Evolutionary conservation across 2,329 filamentous ascomycete species (phyloP).

Genomic region (Helotiales sp.): DNA sequence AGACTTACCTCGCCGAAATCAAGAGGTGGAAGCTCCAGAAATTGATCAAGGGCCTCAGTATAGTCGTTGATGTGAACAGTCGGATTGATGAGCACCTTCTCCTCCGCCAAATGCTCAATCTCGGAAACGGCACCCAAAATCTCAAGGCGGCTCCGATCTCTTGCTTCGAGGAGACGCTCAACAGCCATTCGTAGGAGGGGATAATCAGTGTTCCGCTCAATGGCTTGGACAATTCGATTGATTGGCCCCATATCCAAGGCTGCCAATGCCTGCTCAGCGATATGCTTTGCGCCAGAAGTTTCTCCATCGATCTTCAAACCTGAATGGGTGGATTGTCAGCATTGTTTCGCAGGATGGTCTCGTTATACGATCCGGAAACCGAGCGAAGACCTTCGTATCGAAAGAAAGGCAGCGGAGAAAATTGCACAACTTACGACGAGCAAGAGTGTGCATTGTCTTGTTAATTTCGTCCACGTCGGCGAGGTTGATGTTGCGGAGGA

Average conservation of each 20-base stretch:
- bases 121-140: background rate
- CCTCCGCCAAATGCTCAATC: background rate
- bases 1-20: background rate
- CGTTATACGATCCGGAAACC: background rate
- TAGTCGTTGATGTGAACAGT: background rate
- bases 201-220: background rate
- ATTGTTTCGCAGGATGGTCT: background rate
- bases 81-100: conserved; percentile 1
- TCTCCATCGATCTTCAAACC: background rate
- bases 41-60: background rate
- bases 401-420: background rate
- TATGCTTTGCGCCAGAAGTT: background rate
- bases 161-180: background rate
- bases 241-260: background rate
- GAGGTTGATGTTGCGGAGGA: conserved; percentile 10
- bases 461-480: background rate
- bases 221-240: background rate
- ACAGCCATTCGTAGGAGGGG: conserved; percentile 2
- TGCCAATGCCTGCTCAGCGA: background rate
- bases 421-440: background rate
- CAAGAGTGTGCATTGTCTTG: background rate
- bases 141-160: background rate
- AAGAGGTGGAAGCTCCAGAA: background rate
- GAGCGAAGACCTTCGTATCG: too few species aligned
- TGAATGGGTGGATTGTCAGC: background rate